A percentile compares a stretch with the other conserved stretches of the same genome.
These are phyloP conservation scores for Pichia ethanolica DNA, from an alignment of 805 yeast genomes.

Conservation along the genomic window DNA sequence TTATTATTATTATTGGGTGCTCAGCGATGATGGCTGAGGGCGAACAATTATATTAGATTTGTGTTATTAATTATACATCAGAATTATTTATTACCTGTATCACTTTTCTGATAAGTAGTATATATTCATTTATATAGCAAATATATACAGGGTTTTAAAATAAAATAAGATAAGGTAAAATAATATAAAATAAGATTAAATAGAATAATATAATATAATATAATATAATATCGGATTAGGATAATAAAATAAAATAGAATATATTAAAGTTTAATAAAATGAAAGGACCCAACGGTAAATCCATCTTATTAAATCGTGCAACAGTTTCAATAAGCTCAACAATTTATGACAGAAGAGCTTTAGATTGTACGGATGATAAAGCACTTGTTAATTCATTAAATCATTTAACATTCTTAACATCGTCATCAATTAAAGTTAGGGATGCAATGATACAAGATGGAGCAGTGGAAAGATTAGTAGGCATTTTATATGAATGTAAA, in stretches of 20 bases:
- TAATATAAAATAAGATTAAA: too few relatives aligned
- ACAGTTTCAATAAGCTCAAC: constrained; percentile 88
- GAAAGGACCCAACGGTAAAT: constrained; percentile 87
- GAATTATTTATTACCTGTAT: too few relatives aligned
- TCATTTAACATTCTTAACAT: constrained; percentile 79
- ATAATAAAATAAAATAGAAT: too few relatives aligned
- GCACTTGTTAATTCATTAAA: constrained; percentile 89
- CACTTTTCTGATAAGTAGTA: too few relatives aligned
- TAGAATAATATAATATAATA: too few relatives aligned
- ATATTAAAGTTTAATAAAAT: constrained; percentile 28
- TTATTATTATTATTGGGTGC: too few relatives aligned
- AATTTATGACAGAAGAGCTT: constrained; percentile 84
- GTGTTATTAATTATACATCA: not conserved
- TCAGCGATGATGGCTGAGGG: not conserved
- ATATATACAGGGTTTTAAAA: too few relatives aligned
- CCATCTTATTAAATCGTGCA: constrained; percentile 74
- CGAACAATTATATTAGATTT: not conserved
- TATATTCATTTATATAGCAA: too few relatives aligned
- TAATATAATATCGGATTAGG: too few relatives aligned
- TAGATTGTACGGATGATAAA: constrained; percentile 82
- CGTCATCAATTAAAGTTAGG: constrained; percentile 80
- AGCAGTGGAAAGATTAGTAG: constrained; percentile 81
- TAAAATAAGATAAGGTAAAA: too few relatives aligned
- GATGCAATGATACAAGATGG: constrained; percentile 88
- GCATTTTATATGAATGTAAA: constrained; percentile 76